Base-by-base conservation (phyloP, 768 basidiomycete genomes). In the Rhodotorula paludigena region DNA sequence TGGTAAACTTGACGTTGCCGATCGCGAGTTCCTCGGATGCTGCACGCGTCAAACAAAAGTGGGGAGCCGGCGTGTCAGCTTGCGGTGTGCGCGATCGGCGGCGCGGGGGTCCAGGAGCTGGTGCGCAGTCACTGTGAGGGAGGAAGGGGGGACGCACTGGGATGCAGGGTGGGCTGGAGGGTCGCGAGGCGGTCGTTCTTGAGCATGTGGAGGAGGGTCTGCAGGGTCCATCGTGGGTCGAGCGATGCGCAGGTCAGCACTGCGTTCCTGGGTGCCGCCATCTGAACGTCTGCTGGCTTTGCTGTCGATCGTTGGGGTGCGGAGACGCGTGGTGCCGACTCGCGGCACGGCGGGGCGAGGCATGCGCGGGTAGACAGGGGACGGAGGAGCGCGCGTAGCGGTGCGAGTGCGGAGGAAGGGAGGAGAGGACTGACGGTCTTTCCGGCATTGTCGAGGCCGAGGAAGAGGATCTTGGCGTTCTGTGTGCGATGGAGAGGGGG, bases 401-500 rank as follows among this genome's bases (percentile, higher is more conserved):
- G 12, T 3, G 44, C 3, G 28, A 14, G 4, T 10, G 36, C 25
- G 14, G 25, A 32, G 12, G 4, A 39, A 33, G 15, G 7, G 18
- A 30, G 32, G 21, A n/a, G n/a, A n/a, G 16, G n/a, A 74, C 88
- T 66, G 70, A 96, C 94, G 67, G 96, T 98, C 85, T 98, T 99
- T 77, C 96, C 94, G 59, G 96, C 96, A 82, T 98, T 99, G 79
- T 98, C 94, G 62, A 98, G 85, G 71, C 96, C 96, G 59, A 99
- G 85, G 86, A 99, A 99, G 71, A 99, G 85, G 78, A 99, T 96
- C 85, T 98, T 99, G 73, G 96, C 96, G 78, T 96, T 97, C 88
- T 99, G 49, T 15, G 12, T 7, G 8, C 0, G 8, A 15, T 48
- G n/a, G 1, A 11, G 23, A 14, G 4, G 45, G 1, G 23, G 42